Conservation (phyloP, 148 eudicot species). For the Rhododendron simsii region DNA sequence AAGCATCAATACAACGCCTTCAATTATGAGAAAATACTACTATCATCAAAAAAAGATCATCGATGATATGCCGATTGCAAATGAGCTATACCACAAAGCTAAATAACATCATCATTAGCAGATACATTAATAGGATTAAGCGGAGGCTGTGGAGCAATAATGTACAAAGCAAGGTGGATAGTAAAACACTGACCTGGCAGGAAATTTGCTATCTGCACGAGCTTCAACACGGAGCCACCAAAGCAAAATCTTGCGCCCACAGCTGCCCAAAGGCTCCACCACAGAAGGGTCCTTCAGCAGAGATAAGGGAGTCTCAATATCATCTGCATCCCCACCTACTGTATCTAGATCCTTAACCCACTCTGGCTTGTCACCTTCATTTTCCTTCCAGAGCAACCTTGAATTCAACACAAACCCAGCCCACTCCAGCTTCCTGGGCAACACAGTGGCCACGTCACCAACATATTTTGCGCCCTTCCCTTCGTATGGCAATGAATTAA, state of each 20-base stretch:
- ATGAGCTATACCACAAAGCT: not conserved
- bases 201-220: conserved; percentile 92
- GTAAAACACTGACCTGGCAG: conserved; percentile 60
- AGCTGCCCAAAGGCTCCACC: conserved; percentile 90
- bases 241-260: conserved; percentile 89
- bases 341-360: conserved; percentile 74
- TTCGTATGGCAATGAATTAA: conserved; percentile 47
- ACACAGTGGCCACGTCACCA: conserved; percentile 72
- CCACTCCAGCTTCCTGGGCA: conserved; percentile 94
- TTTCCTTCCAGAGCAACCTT: conserved; percentile 75
- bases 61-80: not conserved
- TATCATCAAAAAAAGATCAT: not conserved
- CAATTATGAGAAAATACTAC: not conserved
- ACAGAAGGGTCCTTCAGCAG: conserved; percentile 61
- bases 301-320: conserved; percentile 69
- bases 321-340: conserved; percentile 34
- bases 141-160: not conserved
- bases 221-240: conserved; percentile 99
- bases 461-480: conserved; percentile 64
- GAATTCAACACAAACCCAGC: conserved; percentile 92
- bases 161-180: not conserved
- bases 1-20: not conserved
- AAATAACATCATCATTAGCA: not conserved
- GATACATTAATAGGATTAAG: not conserved
- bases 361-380: conserved; percentile 58